Evolutionary conservation across 495 filamentous ascomycete genomes (phyloP).

Genomic region (Cudoniella acicularis): DNA sequence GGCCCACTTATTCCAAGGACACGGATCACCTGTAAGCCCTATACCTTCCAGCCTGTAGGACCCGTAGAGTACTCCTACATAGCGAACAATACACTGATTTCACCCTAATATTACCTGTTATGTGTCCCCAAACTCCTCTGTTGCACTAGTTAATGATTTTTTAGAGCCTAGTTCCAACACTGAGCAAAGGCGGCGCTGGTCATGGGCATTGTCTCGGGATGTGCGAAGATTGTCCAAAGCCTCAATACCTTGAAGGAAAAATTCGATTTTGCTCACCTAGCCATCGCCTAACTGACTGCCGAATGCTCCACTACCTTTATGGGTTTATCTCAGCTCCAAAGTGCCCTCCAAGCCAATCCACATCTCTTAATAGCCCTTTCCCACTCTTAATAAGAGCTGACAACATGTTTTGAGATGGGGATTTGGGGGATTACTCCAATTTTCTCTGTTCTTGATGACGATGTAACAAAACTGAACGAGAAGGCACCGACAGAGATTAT

Average conservation of each 20-base stretch:
- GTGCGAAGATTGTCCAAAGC: background rate
- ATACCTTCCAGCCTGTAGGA: too few relatives aligned
- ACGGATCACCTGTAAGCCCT: too few relatives aligned
- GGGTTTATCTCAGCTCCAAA: background rate
- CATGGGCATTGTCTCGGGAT: too few relatives aligned
- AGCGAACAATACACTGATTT: too few relatives aligned
- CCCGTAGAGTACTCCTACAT: too few relatives aligned
- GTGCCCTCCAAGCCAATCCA: background rate
- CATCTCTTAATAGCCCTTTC: background rate
- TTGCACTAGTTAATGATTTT: too few relatives aligned
- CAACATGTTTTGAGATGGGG: background rate
- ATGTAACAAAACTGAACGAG: background rate
- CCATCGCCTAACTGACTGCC: background rate
- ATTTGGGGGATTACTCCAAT: background rate
- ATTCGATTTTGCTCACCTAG: background rate
- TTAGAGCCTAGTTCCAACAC: too few relatives aligned
- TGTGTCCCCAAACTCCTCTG: too few relatives aligned
- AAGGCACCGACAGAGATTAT: background rate
- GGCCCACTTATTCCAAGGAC: too few relatives aligned
- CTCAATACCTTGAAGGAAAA: background rate
- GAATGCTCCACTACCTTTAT: background rate
- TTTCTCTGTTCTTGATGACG: background rate
- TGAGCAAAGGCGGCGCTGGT: too few relatives aligned
- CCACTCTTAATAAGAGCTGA: background rate
- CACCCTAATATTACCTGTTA: too few relatives aligned